phyloP scores from a whole-genome alignment of 352 stramenopile genomes.

The Hyaloperonospora arabidopsidis region DNA sequence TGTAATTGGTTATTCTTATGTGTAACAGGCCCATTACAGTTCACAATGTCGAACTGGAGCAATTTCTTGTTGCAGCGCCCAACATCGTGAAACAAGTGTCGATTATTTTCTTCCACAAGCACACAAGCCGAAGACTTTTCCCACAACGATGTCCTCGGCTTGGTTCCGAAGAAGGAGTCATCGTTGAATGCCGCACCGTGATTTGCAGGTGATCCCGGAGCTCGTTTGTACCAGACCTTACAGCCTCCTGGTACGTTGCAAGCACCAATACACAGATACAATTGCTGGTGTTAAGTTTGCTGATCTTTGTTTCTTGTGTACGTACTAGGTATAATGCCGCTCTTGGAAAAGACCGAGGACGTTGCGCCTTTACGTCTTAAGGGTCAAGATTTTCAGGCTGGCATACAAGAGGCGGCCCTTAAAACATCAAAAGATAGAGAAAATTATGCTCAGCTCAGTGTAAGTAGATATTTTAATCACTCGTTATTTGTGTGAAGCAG shows the following conservation, averaged over 20 bases:
- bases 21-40: no score
- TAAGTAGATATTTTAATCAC: conserved; percentile 16
- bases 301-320: conserved; percentile 7
- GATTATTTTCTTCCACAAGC: conserved; percentile 70
- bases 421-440: conserved; percentile 47
- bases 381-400: conserved; percentile 61
- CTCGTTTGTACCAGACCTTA: conserved; percentile 47
- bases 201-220: conserved; percentile 41
- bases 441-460: conserved; percentile 67
- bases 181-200: conserved; percentile 35
- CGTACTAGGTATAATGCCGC: conserved; percentile 46
- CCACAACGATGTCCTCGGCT: conserved; percentile 70
- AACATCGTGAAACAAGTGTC: conserved; percentile 46
- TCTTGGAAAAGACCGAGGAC: conserved; percentile 54
- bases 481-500: conserved; percentile 47
- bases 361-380: conserved; percentile 33
- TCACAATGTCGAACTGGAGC: conserved; percentile 65
- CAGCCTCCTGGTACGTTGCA: conserved; percentile 34
- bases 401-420: conserved; percentile 52
- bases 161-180: conserved; percentile 26
- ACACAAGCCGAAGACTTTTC: conserved; percentile 63
- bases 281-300: neutral
- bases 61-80: conserved; percentile 57
- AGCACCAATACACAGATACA: neutral
- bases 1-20: no score